Base-by-base conservation (phyloP, 2,329 filamentous ascomycete species). In the Elsinoe australis region DNA sequence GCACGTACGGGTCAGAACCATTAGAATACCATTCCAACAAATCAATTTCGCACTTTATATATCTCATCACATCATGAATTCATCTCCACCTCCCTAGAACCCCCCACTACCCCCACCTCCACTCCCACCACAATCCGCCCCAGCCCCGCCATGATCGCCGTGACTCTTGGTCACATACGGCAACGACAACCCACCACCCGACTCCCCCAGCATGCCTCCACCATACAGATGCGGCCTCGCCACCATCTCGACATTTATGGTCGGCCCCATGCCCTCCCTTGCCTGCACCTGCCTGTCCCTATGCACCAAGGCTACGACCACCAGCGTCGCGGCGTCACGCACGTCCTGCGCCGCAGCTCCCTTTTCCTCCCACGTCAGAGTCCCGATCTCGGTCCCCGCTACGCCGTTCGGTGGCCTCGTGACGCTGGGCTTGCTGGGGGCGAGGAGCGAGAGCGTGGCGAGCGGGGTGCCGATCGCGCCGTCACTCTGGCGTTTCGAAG, bases 231-330 rank as follows among this genome's bases (percentile, higher is more conserved):
- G 39, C 12, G 39, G 39, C 21, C 39, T 29, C 26, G 26, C 5
- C 7, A 26, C 24, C 22, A 44, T 44, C 24, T 29, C 32, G 15
- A 44, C 28, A 15, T 44, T 26, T 5, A 44, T 32, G 26, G 39
- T 44, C n/a, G 39, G 39, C 9, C 39, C 39, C 10, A 44, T 14
- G 24, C 24, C 24, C 39, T 44, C 39, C 3, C 39, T 24, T 12
- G 24, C 28, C 14, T 29, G 26, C 12, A 32, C 17, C n/a, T 44
- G 39, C 14, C 39, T 44, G 28, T 44, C 39, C 15, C 39, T 44
- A 17, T 44, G 39, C 4, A 44, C 39, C 8, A 44, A 31, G 5
- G 39, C 39, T 21, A 26, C 39, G 17, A 44, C 17, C 26, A 44
- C 10, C 4, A 44, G 10, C 14, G 31, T 14, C 21, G 39, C 39